Base-by-base conservation (phyloP, 2,329 filamentous ascomycete genomes). In the Aspergillus sojae region DNA sequence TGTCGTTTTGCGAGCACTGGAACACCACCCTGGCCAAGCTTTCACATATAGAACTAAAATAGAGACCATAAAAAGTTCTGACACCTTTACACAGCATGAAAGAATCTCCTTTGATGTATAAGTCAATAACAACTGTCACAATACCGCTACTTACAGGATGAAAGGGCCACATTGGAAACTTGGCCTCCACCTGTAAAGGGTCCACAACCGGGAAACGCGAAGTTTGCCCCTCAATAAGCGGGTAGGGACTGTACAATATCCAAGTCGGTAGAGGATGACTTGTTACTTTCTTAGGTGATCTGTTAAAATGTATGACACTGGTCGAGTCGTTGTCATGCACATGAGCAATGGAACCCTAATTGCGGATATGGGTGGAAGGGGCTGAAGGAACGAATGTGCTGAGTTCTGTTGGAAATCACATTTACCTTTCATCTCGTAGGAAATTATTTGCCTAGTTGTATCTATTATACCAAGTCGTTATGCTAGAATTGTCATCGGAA, bases 1-100 rank as follows among this genome's bases (percentile, higher is more conserved):
- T 41, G 4, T n/a, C n/a, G 39, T 41, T 36, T 16, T 3, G 39
- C 39, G 16, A 12, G 39, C 39, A 19, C 6, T 19, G 39, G 16
- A 19, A 16, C 16, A 19, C 36, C 6, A 10, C 4, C 16, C 1
- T 41, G 1, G 16, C 7, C 16, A 41, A 10, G 0, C 0, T 1
- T 19, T n/a, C 16, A 41, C 39, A 9, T 3, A 9, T 41, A 41
- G 16, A 41, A 9, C 16, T 19, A 5, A 41, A n/a, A 41, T 19
- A 41, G 16, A 41, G 19, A 41, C 7, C 6, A 41, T 41, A 19
- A 41, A 41, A 41, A n/a, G 19, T 41, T 16, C 16, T 41, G 7
- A 6, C 39, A 19, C 6, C 0, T 41, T 36, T 10, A n/a, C 0
- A 19, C 6, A 41, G 16, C 9, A 4, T 19, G 0, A 41, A 19